Base-by-base conservation (phyloP, 2,329 filamentous ascomycete species). In the Beauveria australis region DNA sequence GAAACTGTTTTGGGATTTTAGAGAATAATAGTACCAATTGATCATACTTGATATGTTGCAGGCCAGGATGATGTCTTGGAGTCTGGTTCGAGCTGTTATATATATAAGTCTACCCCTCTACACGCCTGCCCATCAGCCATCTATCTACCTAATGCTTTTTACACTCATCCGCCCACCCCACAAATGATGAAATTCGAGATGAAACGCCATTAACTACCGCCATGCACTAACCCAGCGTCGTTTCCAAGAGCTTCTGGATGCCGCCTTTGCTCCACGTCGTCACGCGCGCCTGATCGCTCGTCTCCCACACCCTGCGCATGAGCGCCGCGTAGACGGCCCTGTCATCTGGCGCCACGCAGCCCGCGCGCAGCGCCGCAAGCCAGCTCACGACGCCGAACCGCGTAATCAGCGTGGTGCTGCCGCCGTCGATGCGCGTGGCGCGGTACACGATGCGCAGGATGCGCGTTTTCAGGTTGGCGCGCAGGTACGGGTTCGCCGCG, bases 351-450 rank as follows among this genome's bases (percentile, higher is more conserved):
- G 66, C 63, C 2, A 66, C 71, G 55, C 75, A 78, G 3, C 76
- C 72, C 4, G 79, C 79, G 41, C 81, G 71, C 66, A 85, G 83
- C 62, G 82, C 81, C 62, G 87, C 81, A 9, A 93, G 78, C 92
- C 91, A 96, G 65, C 82, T 87, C 58, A 93, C 71, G 22, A 89
- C 76, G 18, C 89, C 90, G 48, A 88, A 86, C 61, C 92, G 79
- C 1, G 91, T 95, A 43, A 91, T 81, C 51, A 96, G 77, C n/a
- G 89, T 93, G 5, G 87, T 89, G 71, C 89, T 91, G 1, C 89
- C 91, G 1, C 83, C 86, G 33, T 86, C 81, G 37, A 92, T 82
- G 51, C 80, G 81, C 0, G 85, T 86, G 3, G 87, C 85, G 46
- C 88, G 81, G 67, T 87, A 87, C 18, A 95, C 66, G 24, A 94